These are phyloP conservation scores for Zygosaccharomyces lentus DNA, from an alignment of 805 yeast species.

Conservation along the genomic window DNA sequence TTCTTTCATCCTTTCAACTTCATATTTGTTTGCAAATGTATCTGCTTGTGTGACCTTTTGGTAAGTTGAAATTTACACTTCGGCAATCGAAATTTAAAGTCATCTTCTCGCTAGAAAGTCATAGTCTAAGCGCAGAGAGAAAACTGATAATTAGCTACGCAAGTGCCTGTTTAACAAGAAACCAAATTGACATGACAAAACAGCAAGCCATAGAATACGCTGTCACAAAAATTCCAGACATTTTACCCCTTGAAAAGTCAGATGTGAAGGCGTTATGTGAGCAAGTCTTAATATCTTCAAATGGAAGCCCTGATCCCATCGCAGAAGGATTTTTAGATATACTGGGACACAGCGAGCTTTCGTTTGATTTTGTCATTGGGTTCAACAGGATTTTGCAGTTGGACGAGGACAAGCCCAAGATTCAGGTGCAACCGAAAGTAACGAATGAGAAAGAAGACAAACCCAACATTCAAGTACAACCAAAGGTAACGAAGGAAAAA, in stretches of 20 bases:
- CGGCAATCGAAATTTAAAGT: background rate
- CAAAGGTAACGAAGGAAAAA: background rate
- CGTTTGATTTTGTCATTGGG: constrained; percentile 31
- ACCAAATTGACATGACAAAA: constrained; percentile 23
- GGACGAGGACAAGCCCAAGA: background rate
- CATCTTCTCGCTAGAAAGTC: background rate
- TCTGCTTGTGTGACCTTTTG: too few species aligned
- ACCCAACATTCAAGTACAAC: background rate
- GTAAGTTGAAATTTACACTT: background rate
- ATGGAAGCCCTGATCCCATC: constrained; percentile 23
- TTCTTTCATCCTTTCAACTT: too few species aligned
- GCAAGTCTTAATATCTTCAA: constrained; percentile 22
- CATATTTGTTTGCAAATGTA: too few species aligned
- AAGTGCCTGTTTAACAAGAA: background rate
- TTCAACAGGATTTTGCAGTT: constrained; percentile 25
- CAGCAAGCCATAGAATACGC: constrained; percentile 31
- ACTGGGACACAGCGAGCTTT: constrained; percentile 31
- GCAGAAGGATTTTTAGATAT: constrained; percentile 31
- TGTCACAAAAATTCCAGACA: constrained; percentile 26
- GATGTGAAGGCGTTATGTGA: constrained; percentile 28
- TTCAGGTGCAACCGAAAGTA: background rate
- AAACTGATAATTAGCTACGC: background rate
- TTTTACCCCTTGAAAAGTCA: constrained; percentile 31
- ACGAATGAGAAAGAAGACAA: background rate
- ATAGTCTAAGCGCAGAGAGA: background rate